phyloP scores from a whole-genome alignment of 768 basidiomycete species.

The Asterophora parasitica region DNA sequence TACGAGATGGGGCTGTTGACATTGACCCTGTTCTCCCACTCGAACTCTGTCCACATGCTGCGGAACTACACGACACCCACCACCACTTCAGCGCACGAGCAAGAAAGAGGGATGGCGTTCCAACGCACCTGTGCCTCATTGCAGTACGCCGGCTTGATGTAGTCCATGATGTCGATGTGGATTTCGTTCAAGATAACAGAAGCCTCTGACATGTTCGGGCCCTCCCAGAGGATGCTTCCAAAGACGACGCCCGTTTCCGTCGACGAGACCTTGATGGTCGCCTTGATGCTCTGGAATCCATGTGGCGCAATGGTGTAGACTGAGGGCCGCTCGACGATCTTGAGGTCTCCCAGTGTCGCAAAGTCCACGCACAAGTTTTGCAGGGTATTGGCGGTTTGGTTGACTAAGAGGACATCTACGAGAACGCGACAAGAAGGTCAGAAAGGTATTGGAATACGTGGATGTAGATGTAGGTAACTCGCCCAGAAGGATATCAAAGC shows the following conservation, averaged over 20 bases:
- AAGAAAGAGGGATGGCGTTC: conserved; percentile 12
- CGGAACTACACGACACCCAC: conserved; percentile 58
- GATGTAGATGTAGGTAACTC: conserved; percentile 14
- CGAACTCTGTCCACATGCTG: conserved; percentile 99
- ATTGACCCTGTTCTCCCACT: conserved; percentile 99
- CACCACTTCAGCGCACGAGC: neutral
- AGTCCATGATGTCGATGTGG: conserved; percentile 98
- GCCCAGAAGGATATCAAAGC: conserved; percentile 95
- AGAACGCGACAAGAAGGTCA: neutral
- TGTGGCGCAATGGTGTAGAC: conserved; percentile 93
- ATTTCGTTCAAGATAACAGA: conserved; percentile 96
- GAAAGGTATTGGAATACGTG: neutral
- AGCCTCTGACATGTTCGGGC: conserved; percentile 78
- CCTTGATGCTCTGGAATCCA: conserved; percentile 97
- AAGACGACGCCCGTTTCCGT: conserved; percentile 99
- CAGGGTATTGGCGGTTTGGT: conserved; percentile 89
- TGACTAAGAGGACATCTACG: conserved; percentile 90
- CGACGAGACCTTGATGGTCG: conserved; percentile 97
- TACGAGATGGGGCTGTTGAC: conserved; percentile 80
- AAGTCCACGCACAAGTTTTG: conserved; percentile 98
- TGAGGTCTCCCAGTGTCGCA: conserved; percentile 93
- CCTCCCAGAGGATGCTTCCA: conserved; percentile 96
- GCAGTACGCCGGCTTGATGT: conserved; percentile 94
- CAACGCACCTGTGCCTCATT: conserved; percentile 79
- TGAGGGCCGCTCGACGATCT: conserved; percentile 93